phyloP scores from a whole-genome alignment of 2,329 filamentous ascomycete genomes.

The Trichoderma atroviride region DNA sequence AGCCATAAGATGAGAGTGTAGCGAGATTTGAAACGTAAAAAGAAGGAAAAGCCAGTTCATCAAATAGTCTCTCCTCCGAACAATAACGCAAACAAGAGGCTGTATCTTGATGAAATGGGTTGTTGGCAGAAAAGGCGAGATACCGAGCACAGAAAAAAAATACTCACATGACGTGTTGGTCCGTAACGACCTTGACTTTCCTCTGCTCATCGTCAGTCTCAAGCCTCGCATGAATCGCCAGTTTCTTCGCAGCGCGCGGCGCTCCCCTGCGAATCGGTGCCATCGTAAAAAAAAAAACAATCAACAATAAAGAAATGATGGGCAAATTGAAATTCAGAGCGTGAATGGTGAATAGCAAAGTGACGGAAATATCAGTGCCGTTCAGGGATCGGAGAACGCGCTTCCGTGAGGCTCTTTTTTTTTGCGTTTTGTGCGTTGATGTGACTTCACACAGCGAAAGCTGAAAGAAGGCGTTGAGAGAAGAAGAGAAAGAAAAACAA shows the following conservation, averaged over 20 bases:
- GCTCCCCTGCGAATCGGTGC: constrained; percentile 26
- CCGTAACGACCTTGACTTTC: constrained; percentile 88
- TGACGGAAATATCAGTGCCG: neutral
- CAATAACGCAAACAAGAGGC: neutral
- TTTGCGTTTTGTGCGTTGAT: neutral
- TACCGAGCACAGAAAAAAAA: neutral
- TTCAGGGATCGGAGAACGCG: neutral
- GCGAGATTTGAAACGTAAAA: neutral
- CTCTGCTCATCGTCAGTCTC: constrained; percentile 62
- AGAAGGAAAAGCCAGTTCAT: neutral
- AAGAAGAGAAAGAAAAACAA: neutral
- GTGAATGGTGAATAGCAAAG: neutral
- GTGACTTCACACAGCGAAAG: neutral
- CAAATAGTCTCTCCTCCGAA: neutral
- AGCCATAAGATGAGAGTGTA: neutral
- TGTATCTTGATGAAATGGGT: neutral
- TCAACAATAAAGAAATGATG: neutral
- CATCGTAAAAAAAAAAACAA: constrained; percentile 1
- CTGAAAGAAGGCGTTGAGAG: neutral
- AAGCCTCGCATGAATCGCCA: constrained; percentile 19
- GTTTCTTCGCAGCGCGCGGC: constrained; percentile 27
- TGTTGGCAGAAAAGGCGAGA: neutral
- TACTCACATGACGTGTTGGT: constrained; percentile 83
- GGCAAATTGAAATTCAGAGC: neutral
- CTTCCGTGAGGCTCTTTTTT: neutral